Percentiles rank a stretch among this genome's conserved stretches.
Evolutionary conservation across 768 basidiomycete species (phyloP).

Genomic region (Trametes cingulata): DNA sequence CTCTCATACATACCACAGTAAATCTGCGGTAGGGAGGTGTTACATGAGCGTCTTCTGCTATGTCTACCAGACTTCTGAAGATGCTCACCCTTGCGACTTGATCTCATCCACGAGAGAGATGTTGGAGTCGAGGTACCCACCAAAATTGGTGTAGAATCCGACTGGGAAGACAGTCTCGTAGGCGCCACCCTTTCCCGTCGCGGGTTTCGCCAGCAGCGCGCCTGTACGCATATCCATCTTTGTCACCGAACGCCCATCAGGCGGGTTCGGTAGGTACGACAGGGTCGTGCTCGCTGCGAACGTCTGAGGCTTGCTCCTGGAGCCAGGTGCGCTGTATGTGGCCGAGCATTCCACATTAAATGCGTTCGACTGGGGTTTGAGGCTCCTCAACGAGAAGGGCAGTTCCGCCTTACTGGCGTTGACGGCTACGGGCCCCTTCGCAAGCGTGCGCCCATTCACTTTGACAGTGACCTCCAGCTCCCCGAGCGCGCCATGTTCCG

Average conservation of each 20-base stretch:
- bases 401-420: conserved; percentile 40
- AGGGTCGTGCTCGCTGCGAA: conserved; percentile 37
- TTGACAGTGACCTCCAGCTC: conserved; percentile 34
- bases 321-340: conserved; percentile 23
- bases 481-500: conserved; percentile 9
- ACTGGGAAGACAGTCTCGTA: conserved; percentile 57
- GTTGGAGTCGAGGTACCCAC: conserved; percentile 53
- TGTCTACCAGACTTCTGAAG: background rate
- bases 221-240: conserved; percentile 52
- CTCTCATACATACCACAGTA: conserved; percentile 34
- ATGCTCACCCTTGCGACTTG: conserved; percentile 53
- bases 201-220: conserved; percentile 41
- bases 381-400: conserved; percentile 32
- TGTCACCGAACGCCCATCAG: conserved; percentile 41
- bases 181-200: conserved; percentile 18
- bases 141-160: conserved; percentile 72
- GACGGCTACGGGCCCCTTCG: conserved; percentile 36
- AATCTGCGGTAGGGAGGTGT: conserved; percentile 35
- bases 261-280: conserved; percentile 43
- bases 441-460: conserved; percentile 28
- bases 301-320: conserved; percentile 25
- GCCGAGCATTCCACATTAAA: conserved; percentile 40
- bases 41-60: background rate
- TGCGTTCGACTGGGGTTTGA: conserved; percentile 32
- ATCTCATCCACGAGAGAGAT: conserved; percentile 54